Percentiles rank a stretch among this genome's conserved stretches.
Conservation (phyloP, 2,329 filamentous ascomycete species). For the Fusarium camptoceras region DNA sequence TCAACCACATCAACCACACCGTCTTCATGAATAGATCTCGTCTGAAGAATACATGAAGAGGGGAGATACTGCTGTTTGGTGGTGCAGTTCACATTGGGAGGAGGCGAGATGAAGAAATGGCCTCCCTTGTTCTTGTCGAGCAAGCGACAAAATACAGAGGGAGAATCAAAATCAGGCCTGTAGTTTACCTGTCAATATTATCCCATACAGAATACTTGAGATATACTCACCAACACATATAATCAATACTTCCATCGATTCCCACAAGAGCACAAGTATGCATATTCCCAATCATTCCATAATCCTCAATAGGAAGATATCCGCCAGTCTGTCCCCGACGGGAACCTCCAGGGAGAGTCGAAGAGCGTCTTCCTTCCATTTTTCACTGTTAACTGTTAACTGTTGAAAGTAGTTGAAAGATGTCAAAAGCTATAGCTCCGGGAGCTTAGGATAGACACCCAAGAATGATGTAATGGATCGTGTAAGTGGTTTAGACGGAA, state of each 20-base stretch:
- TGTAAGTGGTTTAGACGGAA: slow-evolving; percentile 19
- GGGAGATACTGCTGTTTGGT: slow-evolving; percentile 84
- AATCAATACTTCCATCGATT: slow-evolving; percentile 79
- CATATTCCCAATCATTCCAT: slow-evolving; percentile 86
- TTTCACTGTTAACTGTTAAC: neutral
- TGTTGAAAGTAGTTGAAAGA: neutral
- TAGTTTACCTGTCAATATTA: neutral
- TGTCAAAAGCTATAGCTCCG: neutral
- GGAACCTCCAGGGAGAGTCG: slow-evolving; percentile 49
- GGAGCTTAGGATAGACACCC: neutral
- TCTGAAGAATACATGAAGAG: slow-evolving; percentile 80
- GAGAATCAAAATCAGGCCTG: slow-evolving; percentile 83
- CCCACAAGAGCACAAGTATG: slow-evolving; percentile 80
- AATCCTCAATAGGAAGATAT: slow-evolving; percentile 77
- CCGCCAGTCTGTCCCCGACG: slow-evolving; percentile 56
- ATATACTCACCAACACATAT: slow-evolving; percentile 76
- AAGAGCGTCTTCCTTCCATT: slow-evolving; percentile 52
- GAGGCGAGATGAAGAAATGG: slow-evolving; percentile 75
- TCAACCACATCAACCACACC: slow-evolving; percentile 80
- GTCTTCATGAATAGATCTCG: slow-evolving; percentile 80
- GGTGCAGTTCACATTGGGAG: slow-evolving; percentile 64
- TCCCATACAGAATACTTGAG: neutral
- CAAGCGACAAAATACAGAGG: slow-evolving; percentile 78
- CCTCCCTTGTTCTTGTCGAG: slow-evolving; percentile 81
- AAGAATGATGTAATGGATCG: slow-evolving; percentile 42